Conservation (phyloP, 169 alveolate genomes). For the Fabrea salina region DNA sequence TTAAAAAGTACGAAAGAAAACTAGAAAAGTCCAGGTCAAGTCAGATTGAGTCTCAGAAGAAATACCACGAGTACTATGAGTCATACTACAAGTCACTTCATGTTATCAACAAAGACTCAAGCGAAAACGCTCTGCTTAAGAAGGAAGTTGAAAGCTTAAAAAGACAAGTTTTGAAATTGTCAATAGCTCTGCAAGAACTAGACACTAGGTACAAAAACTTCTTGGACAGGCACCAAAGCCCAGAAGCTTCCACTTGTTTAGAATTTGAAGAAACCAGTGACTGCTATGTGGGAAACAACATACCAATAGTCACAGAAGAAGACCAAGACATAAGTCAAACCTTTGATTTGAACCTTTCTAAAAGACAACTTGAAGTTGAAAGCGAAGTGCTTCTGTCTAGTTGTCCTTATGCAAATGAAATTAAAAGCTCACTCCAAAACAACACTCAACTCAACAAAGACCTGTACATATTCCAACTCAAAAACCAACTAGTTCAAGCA, state of each 20-base stretch:
- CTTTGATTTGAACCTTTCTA: not conserved
- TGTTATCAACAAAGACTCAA: not conserved
- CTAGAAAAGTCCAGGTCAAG: not conserved
- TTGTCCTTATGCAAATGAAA: slow-evolving; percentile 3
- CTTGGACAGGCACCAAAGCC: not conserved
- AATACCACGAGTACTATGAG: slow-evolving; percentile 2
- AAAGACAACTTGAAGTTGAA: not conserved
- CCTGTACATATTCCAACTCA: not conserved
- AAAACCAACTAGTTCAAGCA: slow-evolving; percentile 24
- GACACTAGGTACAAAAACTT: not conserved
- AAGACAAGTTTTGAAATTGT: not conserved
- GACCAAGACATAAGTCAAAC: not conserved
- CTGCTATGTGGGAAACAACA: not conserved
- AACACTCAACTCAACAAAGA: slow-evolving; percentile 11
- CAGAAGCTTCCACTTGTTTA: not conserved
- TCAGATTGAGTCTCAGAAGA: not conserved
- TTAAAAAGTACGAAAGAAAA: not conserved
- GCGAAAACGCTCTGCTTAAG: not conserved
- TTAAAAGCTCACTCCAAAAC: not conserved
- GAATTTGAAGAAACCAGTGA: slow-evolving; percentile 14
- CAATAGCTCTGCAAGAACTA: not conserved
- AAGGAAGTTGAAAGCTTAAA: not conserved
- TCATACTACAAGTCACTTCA: not conserved
- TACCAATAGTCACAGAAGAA: not conserved
- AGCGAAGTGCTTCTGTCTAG: not conserved